phyloP scores from a whole-genome alignment of 2,329 filamentous ascomycete species.

The Dactylonectria macrodidyma region DNA sequence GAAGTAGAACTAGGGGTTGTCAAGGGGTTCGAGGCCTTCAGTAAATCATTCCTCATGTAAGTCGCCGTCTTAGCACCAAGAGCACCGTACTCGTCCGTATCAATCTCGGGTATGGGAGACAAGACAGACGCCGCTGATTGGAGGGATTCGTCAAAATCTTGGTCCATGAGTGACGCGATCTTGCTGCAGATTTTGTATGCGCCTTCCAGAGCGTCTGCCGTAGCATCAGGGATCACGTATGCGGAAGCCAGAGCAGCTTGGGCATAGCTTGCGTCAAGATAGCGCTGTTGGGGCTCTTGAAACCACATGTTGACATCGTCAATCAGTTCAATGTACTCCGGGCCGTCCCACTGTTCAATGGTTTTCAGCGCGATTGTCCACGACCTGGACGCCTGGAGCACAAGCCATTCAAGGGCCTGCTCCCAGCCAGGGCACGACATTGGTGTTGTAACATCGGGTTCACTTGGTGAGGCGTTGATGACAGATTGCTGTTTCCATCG shows the following conservation, averaged over 20 bases:
- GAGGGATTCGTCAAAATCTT: slow-evolving; percentile 69
- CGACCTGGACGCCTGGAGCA: slow-evolving; percentile 69
- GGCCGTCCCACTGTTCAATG: slow-evolving; percentile 81
- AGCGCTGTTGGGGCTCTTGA: slow-evolving; percentile 71
- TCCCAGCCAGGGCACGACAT: slow-evolving; percentile 76
- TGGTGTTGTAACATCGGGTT: slow-evolving; percentile 50
- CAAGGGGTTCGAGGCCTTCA: slow-evolving; percentile 74
- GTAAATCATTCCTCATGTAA: slow-evolving; percentile 61
- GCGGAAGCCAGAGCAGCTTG: slow-evolving; percentile 77
- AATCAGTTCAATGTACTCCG: slow-evolving; percentile 78
- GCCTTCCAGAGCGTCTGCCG: slow-evolving; percentile 69
- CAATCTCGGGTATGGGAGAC: slow-evolving; percentile 54
- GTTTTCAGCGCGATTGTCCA: slow-evolving; percentile 75
- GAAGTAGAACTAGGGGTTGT: slow-evolving; percentile 72
- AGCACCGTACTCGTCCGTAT: slow-evolving; percentile 31
- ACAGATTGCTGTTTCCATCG: slow-evolving; percentile 62
- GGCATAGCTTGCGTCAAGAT: slow-evolving; percentile 76
- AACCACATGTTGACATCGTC: slow-evolving; percentile 71
- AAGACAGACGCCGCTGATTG: slow-evolving; percentile 63
- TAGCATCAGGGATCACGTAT: slow-evolving; percentile 75
- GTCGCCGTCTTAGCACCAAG: slow-evolving; percentile 46
- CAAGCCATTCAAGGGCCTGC: slow-evolving; percentile 77
- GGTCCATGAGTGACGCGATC: slow-evolving; percentile 69
- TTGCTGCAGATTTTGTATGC: slow-evolving; percentile 74
- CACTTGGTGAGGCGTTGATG: slow-evolving; percentile 13